These are phyloP conservation scores for Lyophyllum atratum DNA, from an alignment of 768 basidiomycete species.

Conservation along the genomic window DNA sequence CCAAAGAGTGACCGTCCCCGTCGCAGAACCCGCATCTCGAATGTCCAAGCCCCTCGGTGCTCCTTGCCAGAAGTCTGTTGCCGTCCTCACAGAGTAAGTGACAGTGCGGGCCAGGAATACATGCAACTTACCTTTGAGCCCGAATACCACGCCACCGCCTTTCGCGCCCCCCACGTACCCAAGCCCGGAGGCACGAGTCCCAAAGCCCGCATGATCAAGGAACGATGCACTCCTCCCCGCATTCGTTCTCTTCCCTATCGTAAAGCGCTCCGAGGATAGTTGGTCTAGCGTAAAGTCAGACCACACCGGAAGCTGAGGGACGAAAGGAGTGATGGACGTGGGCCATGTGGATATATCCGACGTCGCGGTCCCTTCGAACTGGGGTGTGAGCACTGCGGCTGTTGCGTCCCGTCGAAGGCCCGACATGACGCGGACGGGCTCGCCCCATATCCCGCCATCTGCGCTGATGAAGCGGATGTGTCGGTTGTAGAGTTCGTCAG, in stretches of 20 bases:
- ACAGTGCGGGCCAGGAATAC: too few species aligned
- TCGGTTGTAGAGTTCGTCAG: slow-evolving; percentile 35
- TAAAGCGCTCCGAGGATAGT: slow-evolving; percentile 30
- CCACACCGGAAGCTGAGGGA: slow-evolving; percentile 36
- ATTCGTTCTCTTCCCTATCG: slow-evolving; percentile 31
- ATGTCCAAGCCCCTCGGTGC: slow-evolving; percentile 37
- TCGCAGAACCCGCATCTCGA: slow-evolving; percentile 29
- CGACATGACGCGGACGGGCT: slow-evolving; percentile 36
- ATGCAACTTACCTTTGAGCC: slow-evolving; percentile 27
- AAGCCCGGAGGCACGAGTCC: slow-evolving; percentile 34
- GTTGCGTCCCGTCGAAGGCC: slow-evolving; percentile 40
- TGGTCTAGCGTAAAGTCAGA: slow-evolving; percentile 38
- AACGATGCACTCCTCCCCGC: slow-evolving; percentile 30
- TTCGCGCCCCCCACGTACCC: slow-evolving; percentile 38
- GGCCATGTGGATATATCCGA: slow-evolving; percentile 38
- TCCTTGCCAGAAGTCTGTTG: slow-evolving; percentile 39
- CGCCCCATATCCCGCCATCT: slow-evolving; percentile 38
- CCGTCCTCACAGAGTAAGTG: background rate
- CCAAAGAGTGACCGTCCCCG: slow-evolving; percentile 34
- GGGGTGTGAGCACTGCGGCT: slow-evolving; percentile 35
- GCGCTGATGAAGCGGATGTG: slow-evolving; percentile 36
- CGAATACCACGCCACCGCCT: slow-evolving; percentile 37
- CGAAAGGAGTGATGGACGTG: slow-evolving; percentile 30
- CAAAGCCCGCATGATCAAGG: slow-evolving; percentile 32
- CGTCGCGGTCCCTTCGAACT: slow-evolving; percentile 35